These are phyloP conservation scores for Eremomyces bilateralis DNA, from an alignment of 495 filamentous ascomycete genomes.

Conservation along the genomic window DNA sequence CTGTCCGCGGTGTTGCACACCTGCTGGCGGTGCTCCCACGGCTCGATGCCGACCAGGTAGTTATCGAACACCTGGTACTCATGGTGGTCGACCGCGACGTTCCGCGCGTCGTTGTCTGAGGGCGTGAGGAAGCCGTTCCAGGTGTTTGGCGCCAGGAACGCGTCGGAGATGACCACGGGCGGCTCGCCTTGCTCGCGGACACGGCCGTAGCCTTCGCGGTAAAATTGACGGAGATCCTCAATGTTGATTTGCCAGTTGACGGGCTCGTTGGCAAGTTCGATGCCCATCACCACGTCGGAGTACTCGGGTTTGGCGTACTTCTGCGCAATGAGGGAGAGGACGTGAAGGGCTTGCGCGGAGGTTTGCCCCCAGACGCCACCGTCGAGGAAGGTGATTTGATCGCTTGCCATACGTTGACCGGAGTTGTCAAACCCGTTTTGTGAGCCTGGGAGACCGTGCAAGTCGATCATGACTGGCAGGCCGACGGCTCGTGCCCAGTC, in stretches of 20 bases:
- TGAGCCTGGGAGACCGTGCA: slow-evolving; percentile 23
- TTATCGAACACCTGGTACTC: slow-evolving; percentile 27
- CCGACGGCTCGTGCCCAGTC: slow-evolving; percentile 22
- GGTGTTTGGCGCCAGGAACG: slow-evolving; percentile 26
- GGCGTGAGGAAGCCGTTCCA: slow-evolving; percentile 25
- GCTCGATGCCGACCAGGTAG: slow-evolving; percentile 14
- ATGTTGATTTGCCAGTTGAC: slow-evolving; percentile 27
- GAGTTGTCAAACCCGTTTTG: slow-evolving; percentile 24
- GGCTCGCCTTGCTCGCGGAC: slow-evolving; percentile 30
- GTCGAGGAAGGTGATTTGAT: slow-evolving; percentile 27
- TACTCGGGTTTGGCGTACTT: slow-evolving; percentile 31
- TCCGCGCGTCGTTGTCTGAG: slow-evolving; percentile 17
- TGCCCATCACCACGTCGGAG: slow-evolving; percentile 42
- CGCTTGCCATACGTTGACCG: slow-evolving; percentile 10
- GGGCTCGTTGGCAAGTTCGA: slow-evolving; percentile 58
- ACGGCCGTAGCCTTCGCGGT: slow-evolving; percentile 36
- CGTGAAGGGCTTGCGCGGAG: slow-evolving; percentile 31
- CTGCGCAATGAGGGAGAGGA: slow-evolving; percentile 32
- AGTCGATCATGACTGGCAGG: slow-evolving; percentile 22
- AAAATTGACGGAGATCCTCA: slow-evolving; percentile 34
- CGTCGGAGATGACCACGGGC: slow-evolving; percentile 42
- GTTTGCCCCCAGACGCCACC: slow-evolving; percentile 33
- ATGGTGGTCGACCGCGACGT: slow-evolving; percentile 27
- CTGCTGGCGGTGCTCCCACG: slow-evolving; percentile 21
- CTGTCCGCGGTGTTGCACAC: slow-evolving; percentile 22